These are phyloP conservation scores for Epichloe scottii DNA, from an alignment of 2,329 filamentous ascomycete genomes.

Conservation along the genomic window DNA sequence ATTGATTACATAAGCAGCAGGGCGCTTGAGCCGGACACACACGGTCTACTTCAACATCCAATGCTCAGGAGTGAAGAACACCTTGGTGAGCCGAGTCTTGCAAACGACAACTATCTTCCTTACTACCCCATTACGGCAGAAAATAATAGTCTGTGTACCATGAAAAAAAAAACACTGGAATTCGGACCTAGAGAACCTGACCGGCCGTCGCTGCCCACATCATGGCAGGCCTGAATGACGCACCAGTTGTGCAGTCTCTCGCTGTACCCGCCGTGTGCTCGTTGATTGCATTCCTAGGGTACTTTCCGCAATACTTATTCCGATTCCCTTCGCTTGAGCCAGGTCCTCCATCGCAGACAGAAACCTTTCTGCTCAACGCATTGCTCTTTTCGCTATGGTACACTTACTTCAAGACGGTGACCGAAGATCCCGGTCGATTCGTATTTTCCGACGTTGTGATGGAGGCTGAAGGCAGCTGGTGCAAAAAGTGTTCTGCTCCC, in stretches of 20 bases:
- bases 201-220: background rate
- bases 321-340: constrained; percentile 41
- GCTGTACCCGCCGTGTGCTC: constrained; percentile 56
- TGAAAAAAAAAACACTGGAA: background rate
- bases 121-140: too few relatives aligned
- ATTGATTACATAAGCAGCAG: background rate
- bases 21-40: background rate
- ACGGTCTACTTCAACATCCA: background rate
- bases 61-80: too few relatives aligned
- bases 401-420: constrained; percentile 53
- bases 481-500: constrained; percentile 58
- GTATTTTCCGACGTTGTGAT: constrained; percentile 26
- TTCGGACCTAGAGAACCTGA: background rate
- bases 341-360: constrained; percentile 42
- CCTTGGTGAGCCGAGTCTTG: too few relatives aligned
- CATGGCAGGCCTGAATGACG: constrained; percentile 31
- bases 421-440: constrained; percentile 45
- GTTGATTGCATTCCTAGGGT: constrained; percentile 58
- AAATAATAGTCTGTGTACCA: background rate
- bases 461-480: constrained; percentile 43
- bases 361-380: constrained; percentile 53
- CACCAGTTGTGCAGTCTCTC: constrained; percentile 36
- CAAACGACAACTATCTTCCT: too few relatives aligned
- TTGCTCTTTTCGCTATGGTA: constrained; percentile 53
- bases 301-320: constrained; percentile 62